Percentiles rank a stretch among this genome's conserved stretches.
Conservation (phyloP, 2,329 filamentous ascomycete species). For the Nigrospora sphaerica region DNA sequence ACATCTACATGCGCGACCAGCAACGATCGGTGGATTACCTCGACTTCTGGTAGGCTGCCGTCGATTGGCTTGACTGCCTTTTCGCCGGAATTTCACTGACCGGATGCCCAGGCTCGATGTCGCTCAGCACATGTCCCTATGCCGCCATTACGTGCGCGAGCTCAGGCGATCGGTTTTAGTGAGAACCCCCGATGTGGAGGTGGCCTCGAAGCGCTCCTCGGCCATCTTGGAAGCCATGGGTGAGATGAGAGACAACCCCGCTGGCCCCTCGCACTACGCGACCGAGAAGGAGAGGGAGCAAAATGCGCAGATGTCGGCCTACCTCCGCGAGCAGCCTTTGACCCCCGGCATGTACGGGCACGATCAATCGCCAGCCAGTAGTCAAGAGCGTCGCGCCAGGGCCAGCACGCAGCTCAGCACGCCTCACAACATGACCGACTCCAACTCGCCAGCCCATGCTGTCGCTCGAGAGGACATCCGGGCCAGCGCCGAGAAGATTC, state of each 20-base stretch:
- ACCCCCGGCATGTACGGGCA: constrained; percentile 32
- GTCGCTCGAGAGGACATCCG: constrained; percentile 87
- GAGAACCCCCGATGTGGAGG: constrained; percentile 82
- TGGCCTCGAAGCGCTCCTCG: constrained; percentile 77
- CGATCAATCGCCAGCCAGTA: constrained; percentile 44
- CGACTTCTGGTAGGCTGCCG: constrained; percentile 77
- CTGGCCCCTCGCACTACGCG: constrained; percentile 54
- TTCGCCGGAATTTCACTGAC: background rate
- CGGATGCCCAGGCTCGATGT: constrained; percentile 80
- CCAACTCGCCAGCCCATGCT: constrained; percentile 74
- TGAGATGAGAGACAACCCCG: constrained; percentile 55
- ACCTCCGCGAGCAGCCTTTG: constrained; percentile 62
- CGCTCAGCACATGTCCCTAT: constrained; percentile 96
- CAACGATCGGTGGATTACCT: constrained; percentile 96
- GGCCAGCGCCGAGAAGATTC: constrained; percentile 91
- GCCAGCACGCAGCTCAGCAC: constrained; percentile 53
- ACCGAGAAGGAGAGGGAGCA: constrained; percentile 69
- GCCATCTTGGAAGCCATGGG: constrained; percentile 66
- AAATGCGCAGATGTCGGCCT: constrained; percentile 87
- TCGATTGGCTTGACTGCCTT: background rate
- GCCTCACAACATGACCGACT: constrained; percentile 60
- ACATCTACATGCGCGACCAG: constrained; percentile 99
- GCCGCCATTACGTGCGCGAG: constrained; percentile 93
- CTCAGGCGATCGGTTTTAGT: constrained; percentile 88
- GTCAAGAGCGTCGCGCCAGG: constrained; percentile 35